phyloP scores from a whole-genome alignment of 495 filamentous ascomycete genomes.

The Penicillium egyptiacum region DNA sequence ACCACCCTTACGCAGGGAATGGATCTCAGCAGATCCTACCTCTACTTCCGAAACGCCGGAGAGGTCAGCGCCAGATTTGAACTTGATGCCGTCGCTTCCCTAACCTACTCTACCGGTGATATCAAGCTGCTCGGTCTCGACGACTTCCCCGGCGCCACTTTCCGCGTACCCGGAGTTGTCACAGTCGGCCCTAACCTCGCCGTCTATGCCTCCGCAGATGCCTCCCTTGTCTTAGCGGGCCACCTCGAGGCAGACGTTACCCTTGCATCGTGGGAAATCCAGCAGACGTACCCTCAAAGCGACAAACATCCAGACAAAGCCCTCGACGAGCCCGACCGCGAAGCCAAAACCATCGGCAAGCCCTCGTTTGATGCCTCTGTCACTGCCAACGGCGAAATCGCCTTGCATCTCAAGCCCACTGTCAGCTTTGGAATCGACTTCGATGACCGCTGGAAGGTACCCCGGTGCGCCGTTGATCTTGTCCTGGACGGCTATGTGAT shows the following conservation, averaged over 20 bases:
- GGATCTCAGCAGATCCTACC: conserved; percentile 27
- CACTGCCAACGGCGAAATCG: conserved; percentile 1
- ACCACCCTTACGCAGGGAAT: conserved; percentile 11
- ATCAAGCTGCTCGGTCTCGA: conserved; percentile 16
- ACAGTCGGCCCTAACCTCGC: conserved; percentile 37
- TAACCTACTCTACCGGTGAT: conserved; percentile 12
- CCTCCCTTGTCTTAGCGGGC: conserved; percentile 13
- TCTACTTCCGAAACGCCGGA: conserved; percentile 32
- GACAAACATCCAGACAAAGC: conserved; percentile 12
- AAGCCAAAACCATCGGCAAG: conserved; percentile 9
- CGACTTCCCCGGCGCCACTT: conserved; percentile 26
- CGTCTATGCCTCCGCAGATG: conserved; percentile 25
- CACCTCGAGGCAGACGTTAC: conserved; percentile 17
- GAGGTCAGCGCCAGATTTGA: conserved; percentile 23
- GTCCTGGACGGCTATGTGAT: conserved; percentile 24
- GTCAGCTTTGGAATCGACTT: conserved; percentile 31
- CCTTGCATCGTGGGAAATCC: conserved; percentile 21
- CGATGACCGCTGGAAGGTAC: conserved; percentile 23
- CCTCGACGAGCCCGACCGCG: conserved; percentile 16
- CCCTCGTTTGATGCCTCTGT: conserved; percentile 17
- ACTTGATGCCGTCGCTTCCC: conserved; percentile 20
- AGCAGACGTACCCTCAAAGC: conserved; percentile 19
- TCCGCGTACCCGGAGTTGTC: conserved; percentile 35
- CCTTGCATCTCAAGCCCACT: conserved; percentile 18
- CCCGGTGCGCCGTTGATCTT: conserved; percentile 17